phyloP scores from a whole-genome alignment of 176 grass and related monocot species.

The Secale cereale region DNA sequence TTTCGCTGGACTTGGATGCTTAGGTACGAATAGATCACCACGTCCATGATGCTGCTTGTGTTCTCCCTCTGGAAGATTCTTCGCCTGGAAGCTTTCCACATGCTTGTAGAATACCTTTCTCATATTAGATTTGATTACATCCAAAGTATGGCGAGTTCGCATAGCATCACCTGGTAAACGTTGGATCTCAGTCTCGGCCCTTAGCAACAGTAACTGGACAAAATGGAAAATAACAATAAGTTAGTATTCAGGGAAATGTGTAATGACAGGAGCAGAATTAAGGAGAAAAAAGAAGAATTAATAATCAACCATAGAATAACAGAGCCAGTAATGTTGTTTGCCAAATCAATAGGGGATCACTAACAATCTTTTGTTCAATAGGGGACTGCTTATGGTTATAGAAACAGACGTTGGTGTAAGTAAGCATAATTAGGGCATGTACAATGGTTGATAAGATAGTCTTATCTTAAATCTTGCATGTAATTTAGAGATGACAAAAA shows the following conservation, averaged over 20 bases:
- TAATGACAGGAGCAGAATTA: neutral
- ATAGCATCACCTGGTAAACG: constrained; percentile 41
- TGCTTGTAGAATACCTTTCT: constrained; percentile 55
- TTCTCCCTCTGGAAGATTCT: constrained; percentile 23
- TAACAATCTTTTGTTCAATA: neutral
- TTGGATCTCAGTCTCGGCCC: constrained; percentile 65
- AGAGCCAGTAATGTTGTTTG: neutral
- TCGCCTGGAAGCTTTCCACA: constrained; percentile 25
- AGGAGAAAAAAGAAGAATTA: neutral
- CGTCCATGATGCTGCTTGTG: constrained; percentile 28
- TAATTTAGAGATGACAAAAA: no score
- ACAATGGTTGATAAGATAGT: no score
- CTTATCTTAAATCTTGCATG: no score
- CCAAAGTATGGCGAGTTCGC: constrained; percentile 38
- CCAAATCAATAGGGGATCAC: neutral
- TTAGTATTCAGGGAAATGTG: neutral
- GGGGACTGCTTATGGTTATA: constrained; percentile 1
- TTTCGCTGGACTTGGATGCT: constrained; percentile 45
- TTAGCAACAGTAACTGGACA: constrained; percentile 56
- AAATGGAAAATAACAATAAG: neutral
- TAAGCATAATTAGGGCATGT: neutral
- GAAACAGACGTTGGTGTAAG: neutral
- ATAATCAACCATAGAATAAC: constrained; percentile 14
- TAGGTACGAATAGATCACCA: constrained; percentile 56
- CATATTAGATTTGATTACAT: constrained; percentile 55